Base-by-base conservation (phyloP, 148 eudicot genomes). In the Silene latifolia region DNA sequence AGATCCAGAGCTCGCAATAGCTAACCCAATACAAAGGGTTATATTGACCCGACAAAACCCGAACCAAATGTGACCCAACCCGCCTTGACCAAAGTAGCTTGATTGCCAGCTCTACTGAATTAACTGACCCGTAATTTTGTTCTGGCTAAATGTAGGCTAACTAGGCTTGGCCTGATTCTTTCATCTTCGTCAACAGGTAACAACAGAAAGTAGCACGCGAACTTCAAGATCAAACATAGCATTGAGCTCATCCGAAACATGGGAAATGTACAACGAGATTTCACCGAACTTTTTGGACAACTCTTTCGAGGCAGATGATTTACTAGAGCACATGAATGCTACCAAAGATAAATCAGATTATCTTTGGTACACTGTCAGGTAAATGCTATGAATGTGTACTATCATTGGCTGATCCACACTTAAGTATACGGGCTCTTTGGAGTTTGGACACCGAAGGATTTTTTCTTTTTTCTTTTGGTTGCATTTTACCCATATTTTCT, bases 301-400 rank as follows among this genome's bases (percentile, higher is more conserved):
- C 54, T 71, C 84, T 54, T 58, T 82, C 23, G 63, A 73, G 69
- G 74, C 86, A 71, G 83, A 74, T 60, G 59, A 69, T 67, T 79
- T 85, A 54, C 80, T 84, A 64, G 87, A 87, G 73, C 89, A 87
- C 44, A 84, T 80, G 81, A 82, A 82, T 69, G 72, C 76, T 48
- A 82, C 87, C 18, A 87, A 87, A 75, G 89, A 82, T 74, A 71
- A 74, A 78, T 87, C 87, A 20, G 89, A 87, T 77, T 87, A 87
- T 61, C 86, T 87, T 35, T 87, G 87, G 89, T 87, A 82, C 76
- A 80, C 80, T 53, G 68, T 74, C 63, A 80, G 87, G 89, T 86
- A 80, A 20, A 24, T 58, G 24, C 39, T 63, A 32, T 29, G 3
- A 24, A 15, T 51, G 18, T 4, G 0, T 51, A 51, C 14, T 14